A percentile compares a stretch with the other conserved stretches of the same genome.
Evolutionary conservation across 2,329 filamentous ascomycete species (phyloP).

Genomic region (Pezicula rhizophila): DNA sequence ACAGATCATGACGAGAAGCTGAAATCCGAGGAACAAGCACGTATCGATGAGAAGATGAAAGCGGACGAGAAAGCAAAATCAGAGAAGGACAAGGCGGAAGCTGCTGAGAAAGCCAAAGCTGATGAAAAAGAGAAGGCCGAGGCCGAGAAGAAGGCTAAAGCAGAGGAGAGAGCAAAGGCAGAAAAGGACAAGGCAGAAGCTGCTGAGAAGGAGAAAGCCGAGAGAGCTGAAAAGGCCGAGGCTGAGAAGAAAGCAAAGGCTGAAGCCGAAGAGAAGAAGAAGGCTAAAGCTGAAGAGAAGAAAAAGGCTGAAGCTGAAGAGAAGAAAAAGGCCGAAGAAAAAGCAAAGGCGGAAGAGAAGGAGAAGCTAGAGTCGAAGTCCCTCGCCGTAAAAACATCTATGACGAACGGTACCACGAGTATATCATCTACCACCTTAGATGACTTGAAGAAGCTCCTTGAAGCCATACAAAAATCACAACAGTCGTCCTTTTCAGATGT

Average conservation of each 20-base stretch:
- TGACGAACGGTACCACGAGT: background rate
- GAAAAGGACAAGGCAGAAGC: background rate
- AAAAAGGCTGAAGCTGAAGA: background rate
- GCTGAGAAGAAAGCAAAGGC: background rate
- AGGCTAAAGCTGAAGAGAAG: background rate
- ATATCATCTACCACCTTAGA: background rate
- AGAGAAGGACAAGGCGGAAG: too few species aligned
- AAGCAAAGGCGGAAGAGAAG: background rate
- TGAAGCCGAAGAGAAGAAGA: background rate
- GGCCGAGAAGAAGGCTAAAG: too few species aligned
- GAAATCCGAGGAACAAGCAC: background rate
- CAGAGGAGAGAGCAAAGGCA: too few species aligned
- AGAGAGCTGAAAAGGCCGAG: background rate
- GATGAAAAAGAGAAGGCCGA: too few species aligned
- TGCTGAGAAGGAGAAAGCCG: background rate
- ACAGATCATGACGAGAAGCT: slow-evolving; percentile 1
- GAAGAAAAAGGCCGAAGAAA: background rate
- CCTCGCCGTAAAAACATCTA: background rate
- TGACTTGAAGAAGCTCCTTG: background rate
- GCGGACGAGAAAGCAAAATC: too few species aligned
- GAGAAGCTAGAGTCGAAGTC: background rate
- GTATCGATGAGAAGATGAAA: too few species aligned
- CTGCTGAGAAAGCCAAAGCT: too few species aligned
- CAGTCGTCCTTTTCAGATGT: background rate
- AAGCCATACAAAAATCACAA: background rate